phyloP scores from a whole-genome alignment of 768 basidiomycete genomes.

The Lanmaoa rubissima region DNA sequence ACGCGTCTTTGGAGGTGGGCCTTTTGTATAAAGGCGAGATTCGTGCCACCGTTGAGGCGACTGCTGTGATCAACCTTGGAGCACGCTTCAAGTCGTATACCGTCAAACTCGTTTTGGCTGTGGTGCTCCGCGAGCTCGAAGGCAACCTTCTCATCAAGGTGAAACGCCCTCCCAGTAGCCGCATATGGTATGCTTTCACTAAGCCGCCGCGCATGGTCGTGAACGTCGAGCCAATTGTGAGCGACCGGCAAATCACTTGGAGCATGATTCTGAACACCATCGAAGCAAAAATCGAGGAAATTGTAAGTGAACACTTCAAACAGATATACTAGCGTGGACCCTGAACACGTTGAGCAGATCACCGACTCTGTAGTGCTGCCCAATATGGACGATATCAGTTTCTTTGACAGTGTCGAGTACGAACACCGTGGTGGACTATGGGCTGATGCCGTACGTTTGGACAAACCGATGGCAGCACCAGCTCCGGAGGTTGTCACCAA shows the following conservation, averaged over 20 bases:
- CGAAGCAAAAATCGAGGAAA: slow-evolving; percentile 83
- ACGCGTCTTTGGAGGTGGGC: slow-evolving; percentile 85
- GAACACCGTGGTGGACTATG: slow-evolving; percentile 86
- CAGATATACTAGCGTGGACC: slow-evolving; percentile 47
- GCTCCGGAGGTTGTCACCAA: slow-evolving; percentile 7
- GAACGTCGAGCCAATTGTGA: slow-evolving; percentile 91
- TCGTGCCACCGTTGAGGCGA: slow-evolving; percentile 86
- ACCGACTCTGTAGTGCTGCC: slow-evolving; percentile 93
- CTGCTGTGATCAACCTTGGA: slow-evolving; percentile 82
- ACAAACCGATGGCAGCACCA: slow-evolving; percentile 21
- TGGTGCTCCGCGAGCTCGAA: slow-evolving; percentile 84
- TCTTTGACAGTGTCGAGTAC: slow-evolving; percentile 76
- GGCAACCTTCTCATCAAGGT: slow-evolving; percentile 88
- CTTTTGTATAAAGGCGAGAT: slow-evolving; percentile 84
- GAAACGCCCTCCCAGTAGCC: slow-evolving; percentile 93
- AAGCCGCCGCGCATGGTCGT: slow-evolving; percentile 84
- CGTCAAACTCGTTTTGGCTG: slow-evolving; percentile 87
- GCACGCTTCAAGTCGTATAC: slow-evolving; percentile 84
- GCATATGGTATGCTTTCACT: slow-evolving; percentile 94
- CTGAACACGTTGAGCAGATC: slow-evolving; percentile 70
- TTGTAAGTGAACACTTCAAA: slow-evolving; percentile 49
- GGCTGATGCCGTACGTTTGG: slow-evolving; percentile 64
- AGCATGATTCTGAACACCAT: slow-evolving; percentile 88
- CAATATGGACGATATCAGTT: slow-evolving; percentile 97
- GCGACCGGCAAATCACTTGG: slow-evolving; percentile 93